Percentiles rank a stretch among this genome's conserved stretches.
These are phyloP conservation scores for Naganishia kalamii DNA, from an alignment of 768 basidiomycete species.

Conservation along the genomic window DNA sequence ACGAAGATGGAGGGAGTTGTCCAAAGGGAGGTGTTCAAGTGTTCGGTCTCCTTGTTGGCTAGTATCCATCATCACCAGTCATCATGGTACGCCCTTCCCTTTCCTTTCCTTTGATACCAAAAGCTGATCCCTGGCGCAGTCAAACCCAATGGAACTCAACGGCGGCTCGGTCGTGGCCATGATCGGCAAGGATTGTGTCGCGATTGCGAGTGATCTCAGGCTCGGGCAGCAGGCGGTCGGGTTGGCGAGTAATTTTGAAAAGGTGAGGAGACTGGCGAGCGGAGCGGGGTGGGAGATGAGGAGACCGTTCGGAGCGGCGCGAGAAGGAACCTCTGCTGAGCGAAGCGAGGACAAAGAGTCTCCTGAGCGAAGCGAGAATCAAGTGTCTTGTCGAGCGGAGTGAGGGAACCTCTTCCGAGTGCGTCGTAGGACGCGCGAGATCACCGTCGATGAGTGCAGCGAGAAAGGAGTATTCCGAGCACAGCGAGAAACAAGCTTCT, in stretches of 20 bases:
- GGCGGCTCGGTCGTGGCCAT: constrained; percentile 99
- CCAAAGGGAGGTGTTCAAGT: not conserved
- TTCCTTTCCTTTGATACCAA: not conserved
- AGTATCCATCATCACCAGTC: not conserved
- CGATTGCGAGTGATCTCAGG: constrained; percentile 88
- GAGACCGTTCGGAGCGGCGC: not conserved
- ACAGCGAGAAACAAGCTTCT: not conserved
- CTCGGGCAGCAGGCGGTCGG: constrained; percentile 80
- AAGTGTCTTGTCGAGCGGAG: too few relatives aligned
- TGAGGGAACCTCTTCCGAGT: not conserved
- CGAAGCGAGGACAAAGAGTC: not conserved
- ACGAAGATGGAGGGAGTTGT: not conserved
- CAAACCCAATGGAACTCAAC: constrained; percentile 68
- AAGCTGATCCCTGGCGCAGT: not conserved
- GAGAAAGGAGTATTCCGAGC: not conserved
- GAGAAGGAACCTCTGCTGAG: not conserved
- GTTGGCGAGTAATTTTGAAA: constrained; percentile 87
- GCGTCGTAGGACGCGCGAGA: not conserved
- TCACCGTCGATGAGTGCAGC: not conserved
- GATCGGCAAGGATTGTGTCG: constrained; percentile 97
- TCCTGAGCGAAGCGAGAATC: not conserved
- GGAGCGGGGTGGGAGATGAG: not conserved
- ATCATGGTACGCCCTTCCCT: not conserved
- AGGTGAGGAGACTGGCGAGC: constrained; percentile 54
- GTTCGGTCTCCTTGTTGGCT: not conserved